A percentile compares a stretch with the other conserved stretches of the same genome.
Evolutionary conservation across 2,329 filamentous ascomycete genomes (phyloP).

Genomic region (Botrytis byssoidea): DNA sequence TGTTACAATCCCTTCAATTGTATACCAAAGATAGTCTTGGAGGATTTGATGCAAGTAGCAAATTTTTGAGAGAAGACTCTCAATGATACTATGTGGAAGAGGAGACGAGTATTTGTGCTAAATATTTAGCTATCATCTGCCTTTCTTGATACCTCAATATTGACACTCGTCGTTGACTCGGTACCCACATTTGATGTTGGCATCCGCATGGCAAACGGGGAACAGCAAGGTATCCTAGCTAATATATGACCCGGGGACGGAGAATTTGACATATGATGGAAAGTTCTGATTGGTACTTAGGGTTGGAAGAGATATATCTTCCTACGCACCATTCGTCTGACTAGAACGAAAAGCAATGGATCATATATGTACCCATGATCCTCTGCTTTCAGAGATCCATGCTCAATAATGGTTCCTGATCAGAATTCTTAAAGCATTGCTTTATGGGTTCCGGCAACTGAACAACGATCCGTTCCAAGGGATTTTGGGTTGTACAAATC

Average conservation of each 20-base stretch:
- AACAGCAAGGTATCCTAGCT: constrained; percentile 9
- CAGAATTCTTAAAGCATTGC: neutral
- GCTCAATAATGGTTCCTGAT: neutral
- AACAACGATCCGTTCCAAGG: neutral
- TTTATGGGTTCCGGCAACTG: neutral
- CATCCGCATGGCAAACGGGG: constrained; percentile 7
- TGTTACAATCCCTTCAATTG: neutral
- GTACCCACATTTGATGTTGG: neutral
- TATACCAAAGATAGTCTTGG: neutral
- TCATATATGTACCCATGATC: neutral
- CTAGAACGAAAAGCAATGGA: neutral
- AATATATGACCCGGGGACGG: neutral
- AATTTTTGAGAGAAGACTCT: neutral
- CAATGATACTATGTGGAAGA: neutral
- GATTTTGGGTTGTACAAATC: neutral
- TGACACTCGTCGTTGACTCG: constrained; percentile 12
- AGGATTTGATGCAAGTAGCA: neutral
- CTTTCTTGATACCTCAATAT: neutral
- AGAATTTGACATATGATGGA: neutral
- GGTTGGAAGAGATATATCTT: neutral
- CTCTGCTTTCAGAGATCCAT: neutral
- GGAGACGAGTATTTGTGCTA: neutral
- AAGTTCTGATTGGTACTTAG: neutral
- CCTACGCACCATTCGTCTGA: neutral
- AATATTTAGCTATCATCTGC: neutral